These are phyloP conservation scores for Retiboletus fuscus DNA, from an alignment of 1,284 basidiomycete species.

Conservation along the genomic window DNA sequence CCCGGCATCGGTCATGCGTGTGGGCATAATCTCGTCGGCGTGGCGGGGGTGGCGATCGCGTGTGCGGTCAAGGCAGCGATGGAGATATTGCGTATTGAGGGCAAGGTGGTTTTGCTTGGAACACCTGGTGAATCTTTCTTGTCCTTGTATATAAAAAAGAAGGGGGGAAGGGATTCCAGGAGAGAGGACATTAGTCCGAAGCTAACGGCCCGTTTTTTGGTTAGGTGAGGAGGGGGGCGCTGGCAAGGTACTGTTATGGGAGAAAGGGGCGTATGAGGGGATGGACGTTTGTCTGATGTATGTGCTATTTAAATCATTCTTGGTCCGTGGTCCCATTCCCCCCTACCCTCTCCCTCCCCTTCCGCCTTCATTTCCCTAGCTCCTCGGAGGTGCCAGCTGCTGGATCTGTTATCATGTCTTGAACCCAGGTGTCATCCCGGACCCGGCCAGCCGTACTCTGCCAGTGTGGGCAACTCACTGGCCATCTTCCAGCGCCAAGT, in stretches of 20 bases:
- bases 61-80: slow-evolving; percentile 70
- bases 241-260: slow-evolving; percentile 74
- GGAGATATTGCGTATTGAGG: slow-evolving; percentile 67
- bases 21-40: slow-evolving; percentile 84
- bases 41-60: slow-evolving; percentile 75
- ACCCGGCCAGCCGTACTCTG: slow-evolving; percentile 64
- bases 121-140: slow-evolving; percentile 67
- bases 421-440: slow-evolving; percentile 70
- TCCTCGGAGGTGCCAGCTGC: not conserved
- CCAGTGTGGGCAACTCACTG: slow-evolving; percentile 64
- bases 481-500: slow-evolving; percentile 62
- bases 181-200: too few species aligned
- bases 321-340: not conserved
- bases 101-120: slow-evolving; percentile 76
- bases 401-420: not conserved
- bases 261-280: slow-evolving; percentile 71
- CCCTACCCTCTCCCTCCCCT: too few species aligned
- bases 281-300: slow-evolving; percentile 79
- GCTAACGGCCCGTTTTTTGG: too few species aligned
- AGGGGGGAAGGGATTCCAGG: too few species aligned
- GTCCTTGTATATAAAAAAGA: too few species aligned
- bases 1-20: slow-evolving; percentile 79
- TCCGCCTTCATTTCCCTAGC: not conserved
- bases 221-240: slow-evolving; percentile 78
- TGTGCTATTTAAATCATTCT: slow-evolving; percentile 34